Evolutionary conservation across 345 rosid species (phyloP), one percentile per base, ranked within the genome.

Genomic region (Citrus mangshanensis): DNA sequence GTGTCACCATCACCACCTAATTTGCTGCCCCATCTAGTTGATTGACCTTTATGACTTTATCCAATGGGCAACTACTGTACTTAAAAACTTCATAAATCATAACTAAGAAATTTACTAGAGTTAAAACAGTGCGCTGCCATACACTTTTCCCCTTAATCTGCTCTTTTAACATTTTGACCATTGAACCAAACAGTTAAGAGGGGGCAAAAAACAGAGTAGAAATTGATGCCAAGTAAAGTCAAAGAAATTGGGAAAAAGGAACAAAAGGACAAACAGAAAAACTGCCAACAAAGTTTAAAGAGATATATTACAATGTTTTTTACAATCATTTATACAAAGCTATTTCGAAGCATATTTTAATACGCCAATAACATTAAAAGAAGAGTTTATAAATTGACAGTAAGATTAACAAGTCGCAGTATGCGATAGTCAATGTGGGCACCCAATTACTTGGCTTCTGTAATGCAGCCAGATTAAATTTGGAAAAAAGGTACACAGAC

Each of bases 181-280:
- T 75, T 80, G 83, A 79, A 82, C 68, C 68, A 46, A 82, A 82
- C 75, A 82, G 80, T 49, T 49, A 37, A 25, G 80, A 82, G 74
- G 27, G 10, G 30, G 14, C 0, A 70, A 77, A 67, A 70, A 51
- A 70, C 25, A 76, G 13, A 7, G 58, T 9, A 25, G 35, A 81
- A 81, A 81, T 76, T 70, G 40, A 69, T 14, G 12, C 5, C 67
- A 79, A 7, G 5, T 9, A 24, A 24, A 72, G 76, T 56, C 76
- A 77, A 9, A 7, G 6, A 28, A 80, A 79, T 74, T 10, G 6
- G 7, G 61, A 71, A 69, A 34, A 30, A 4, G 49, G 19, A 66
- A 64, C 51, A 13, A 54, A 51, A 32, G 49, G 42, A 77, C n/a
- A 42, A 58, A 67, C 5, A 21, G n/a, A n/a, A 46, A 30, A 27